phyloP scores from a whole-genome alignment of 352 stramenopile genomes.

The Pythium folliculosum region DNA sequence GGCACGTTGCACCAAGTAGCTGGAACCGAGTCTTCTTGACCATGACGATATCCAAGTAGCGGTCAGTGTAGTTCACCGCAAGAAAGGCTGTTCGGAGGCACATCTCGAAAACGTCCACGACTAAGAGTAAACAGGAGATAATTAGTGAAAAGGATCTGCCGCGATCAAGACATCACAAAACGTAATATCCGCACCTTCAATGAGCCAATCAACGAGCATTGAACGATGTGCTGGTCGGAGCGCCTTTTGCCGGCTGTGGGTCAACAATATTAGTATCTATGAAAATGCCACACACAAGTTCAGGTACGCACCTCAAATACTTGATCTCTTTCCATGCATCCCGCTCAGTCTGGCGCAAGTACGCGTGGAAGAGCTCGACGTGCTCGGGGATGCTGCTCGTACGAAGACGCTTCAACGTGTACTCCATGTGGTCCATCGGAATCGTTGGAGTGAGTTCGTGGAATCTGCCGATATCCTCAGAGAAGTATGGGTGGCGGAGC shows the following conservation, averaged over 20 bases:
- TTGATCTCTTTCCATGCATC: constrained; percentile 88
- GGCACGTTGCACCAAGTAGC: constrained; percentile 86
- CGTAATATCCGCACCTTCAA: constrained; percentile 63
- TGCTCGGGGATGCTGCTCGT: constrained; percentile 63
- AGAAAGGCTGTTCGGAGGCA: constrained; percentile 88
- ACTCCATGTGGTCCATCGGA: constrained; percentile 79
- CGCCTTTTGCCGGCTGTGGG: constrained; percentile 70
- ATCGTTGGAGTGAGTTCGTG: constrained; percentile 61
- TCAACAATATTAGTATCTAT: neutral
- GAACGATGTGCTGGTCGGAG: constrained; percentile 82
- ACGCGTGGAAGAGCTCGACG: constrained; percentile 77
- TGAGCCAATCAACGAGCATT: constrained; percentile 93
- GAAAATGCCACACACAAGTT: neutral
- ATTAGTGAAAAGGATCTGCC: neutral
- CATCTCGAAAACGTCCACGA: constrained; percentile 94
- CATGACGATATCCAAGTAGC: constrained; percentile 87
- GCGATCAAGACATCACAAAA: neutral
- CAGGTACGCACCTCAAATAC: constrained; percentile 65
- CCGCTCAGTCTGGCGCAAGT: constrained; percentile 74
- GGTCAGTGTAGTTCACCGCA: constrained; percentile 90
- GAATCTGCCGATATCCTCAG: constrained; percentile 43
- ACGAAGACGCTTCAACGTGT: constrained; percentile 51
- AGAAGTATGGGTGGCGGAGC: constrained; percentile 83
- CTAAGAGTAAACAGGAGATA: constrained; percentile 31
- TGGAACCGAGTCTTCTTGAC: constrained; percentile 90